phyloP scores from a whole-genome alignment of 495 filamentous ascomycete species.

The Talaromyces trachyspermus region DNA sequence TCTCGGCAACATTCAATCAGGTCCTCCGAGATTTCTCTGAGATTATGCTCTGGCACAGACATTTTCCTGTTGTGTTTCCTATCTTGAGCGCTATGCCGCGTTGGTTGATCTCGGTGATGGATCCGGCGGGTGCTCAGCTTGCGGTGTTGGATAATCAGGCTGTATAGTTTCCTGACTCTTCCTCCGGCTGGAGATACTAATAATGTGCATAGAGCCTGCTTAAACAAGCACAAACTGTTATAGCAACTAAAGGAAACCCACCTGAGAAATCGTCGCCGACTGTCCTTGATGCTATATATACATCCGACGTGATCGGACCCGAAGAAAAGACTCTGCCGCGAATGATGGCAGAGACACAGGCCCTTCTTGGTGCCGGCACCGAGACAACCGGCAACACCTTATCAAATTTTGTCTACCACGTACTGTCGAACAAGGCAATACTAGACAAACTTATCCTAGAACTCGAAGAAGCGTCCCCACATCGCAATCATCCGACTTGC shows the following conservation, averaged over 20 bases:
- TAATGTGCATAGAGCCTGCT: background rate
- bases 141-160: conserved; percentile 9
- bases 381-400: conserved; percentile 25
- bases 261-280: conserved; percentile 11
- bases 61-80: conserved; percentile 4
- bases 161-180: background rate
- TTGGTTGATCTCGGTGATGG: conserved; percentile 6
- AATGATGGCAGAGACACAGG: conserved; percentile 26
- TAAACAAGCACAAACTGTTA: conserved; percentile 7
- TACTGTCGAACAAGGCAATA: conserved; percentile 17
- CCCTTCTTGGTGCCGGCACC: conserved; percentile 31
- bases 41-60: conserved; percentile 12
- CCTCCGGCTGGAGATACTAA: background rate
- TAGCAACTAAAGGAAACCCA: conserved; percentile 4
- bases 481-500: background rate
- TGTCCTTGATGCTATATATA: conserved; percentile 30
- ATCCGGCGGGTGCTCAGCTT: conserved; percentile 6
- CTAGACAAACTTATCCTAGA: conserved; percentile 17
- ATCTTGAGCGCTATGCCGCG: conserved; percentile 6
- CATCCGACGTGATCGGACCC: conserved; percentile 16
- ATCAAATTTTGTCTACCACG: conserved; percentile 15
- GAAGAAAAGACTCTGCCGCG: conserved; percentile 10
- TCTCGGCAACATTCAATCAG: conserved; percentile 23
- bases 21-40: conserved; percentile 19
- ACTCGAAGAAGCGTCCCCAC: conserved; percentile 18